Base-by-base conservation (phyloP, 495 filamentous ascomycete species). In the Aspergillus mulundensis region DNA sequence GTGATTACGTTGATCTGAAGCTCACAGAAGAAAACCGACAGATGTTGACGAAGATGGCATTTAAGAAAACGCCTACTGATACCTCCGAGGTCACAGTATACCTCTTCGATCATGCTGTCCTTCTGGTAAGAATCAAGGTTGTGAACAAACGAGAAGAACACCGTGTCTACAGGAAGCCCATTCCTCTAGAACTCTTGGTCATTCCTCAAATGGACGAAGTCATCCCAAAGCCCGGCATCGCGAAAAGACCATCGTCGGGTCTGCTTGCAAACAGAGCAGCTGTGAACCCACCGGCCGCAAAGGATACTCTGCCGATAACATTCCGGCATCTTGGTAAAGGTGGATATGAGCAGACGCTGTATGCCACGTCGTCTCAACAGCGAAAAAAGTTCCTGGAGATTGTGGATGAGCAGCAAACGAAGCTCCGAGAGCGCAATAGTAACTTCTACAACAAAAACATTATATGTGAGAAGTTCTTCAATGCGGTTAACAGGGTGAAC, bases 191-290 rank as follows among this genome's bases (percentile, higher is more conserved):
- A 68, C 79, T 99, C 4, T 79, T 97, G 48, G 87, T 93, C 16
- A 97, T 99, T 63, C 86, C 87, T 39, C 90, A 97, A 66, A 96
- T 97, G 91, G 95, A 97, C 30, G 90, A 96, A 61, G 84, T 97
- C 15, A 86, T 94, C 20, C 93, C 94, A 11, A 86, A 81, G 57
- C 63, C 82, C 34, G 95, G 94, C 24, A 81, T 96, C 20, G 66
- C 81, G 3, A 97, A 97, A 70, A 77, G 95, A 54, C 87, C 93
- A 5, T 96, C 94, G 4, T 94, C 92, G 0, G 90, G 89, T 68
- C 72, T 99, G 50, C 81, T 95, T 41, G 84, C 87, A 19, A 89
- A 90, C 23, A 81, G 88, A 51, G 84, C 85, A 50, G 79, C 69
- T n/a, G 62, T 70, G 14, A 74, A 76, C 45, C 66, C 73, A 24